Evolutionary conservation across 257 asterid genomes (phyloP).

Genomic region (Gardenia jasminoides): DNA sequence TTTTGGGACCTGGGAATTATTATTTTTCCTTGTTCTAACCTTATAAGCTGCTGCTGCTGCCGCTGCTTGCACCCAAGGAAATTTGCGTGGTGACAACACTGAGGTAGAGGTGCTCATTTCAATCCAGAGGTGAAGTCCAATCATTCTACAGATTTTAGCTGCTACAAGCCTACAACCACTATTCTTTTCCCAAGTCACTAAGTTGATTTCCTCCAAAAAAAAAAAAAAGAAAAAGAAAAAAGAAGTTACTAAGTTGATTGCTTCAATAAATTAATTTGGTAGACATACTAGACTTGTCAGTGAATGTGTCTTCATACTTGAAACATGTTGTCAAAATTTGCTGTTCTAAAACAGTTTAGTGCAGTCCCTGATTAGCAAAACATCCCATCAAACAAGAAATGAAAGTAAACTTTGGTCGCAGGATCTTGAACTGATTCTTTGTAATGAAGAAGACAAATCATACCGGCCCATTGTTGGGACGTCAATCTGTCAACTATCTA

Average conservation of each 20-base stretch:
- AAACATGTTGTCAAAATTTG: not conserved
- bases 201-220: too few relatives aligned
- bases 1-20: too few relatives aligned
- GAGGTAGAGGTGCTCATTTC: not conserved
- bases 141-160: not conserved
- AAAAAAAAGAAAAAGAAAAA: too few relatives aligned
- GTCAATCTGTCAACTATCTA: slow-evolving; percentile 10
- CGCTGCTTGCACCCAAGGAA: too few relatives aligned
- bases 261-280: not conserved
- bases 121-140: not conserved
- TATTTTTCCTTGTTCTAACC: too few relatives aligned
- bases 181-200: not conserved
- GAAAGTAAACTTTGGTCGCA: not conserved
- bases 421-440: slow-evolving; percentile 10
- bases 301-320: not conserved
- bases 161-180: not conserved
- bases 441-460: not conserved
- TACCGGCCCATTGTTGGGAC: not conserved
- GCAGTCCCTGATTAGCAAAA: too few relatives aligned
- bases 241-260: not conserved
- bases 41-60: too few relatives aligned
- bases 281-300: not conserved
- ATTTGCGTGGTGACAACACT: not conserved
- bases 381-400: not conserved
- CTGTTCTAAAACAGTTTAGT: not conserved